phyloP scores from a whole-genome alignment of 306 rosid genomes.

The Geum urbanum region DNA sequence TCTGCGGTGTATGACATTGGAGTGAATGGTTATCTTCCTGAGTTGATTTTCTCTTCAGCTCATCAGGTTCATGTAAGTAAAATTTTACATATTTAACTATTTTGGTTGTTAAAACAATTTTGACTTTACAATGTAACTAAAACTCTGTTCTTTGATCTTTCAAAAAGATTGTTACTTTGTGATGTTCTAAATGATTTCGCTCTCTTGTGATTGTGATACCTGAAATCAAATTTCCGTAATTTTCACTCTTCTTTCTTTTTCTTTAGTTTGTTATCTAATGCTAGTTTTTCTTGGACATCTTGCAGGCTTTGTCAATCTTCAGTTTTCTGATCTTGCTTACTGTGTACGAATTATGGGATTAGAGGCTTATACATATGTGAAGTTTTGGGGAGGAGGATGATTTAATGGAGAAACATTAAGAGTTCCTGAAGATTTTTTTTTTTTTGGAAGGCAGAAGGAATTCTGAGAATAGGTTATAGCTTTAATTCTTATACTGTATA shows the following conservation, averaged over 20 bases:
- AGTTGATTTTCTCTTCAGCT: constrained; percentile 32
- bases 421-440: background rate
- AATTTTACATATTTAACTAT: too few relatives aligned
- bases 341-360: constrained; percentile 25
- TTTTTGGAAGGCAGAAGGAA: constrained; percentile 9
- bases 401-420: background rate
- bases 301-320: constrained; percentile 49
- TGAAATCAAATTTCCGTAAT: too few relatives aligned
- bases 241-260: too few relatives aligned
- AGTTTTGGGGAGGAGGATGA: background rate
- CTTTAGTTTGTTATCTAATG: too few relatives aligned
- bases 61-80: constrained; percentile 47
- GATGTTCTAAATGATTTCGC: too few relatives aligned
- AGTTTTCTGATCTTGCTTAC: constrained; percentile 31
- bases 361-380: constrained; percentile 20
- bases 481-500: constrained; percentile 10
- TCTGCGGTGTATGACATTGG: constrained; percentile 68
- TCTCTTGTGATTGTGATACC: too few relatives aligned
- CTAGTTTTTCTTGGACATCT: constrained; percentile 1
- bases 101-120: background rate
- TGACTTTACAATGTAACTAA: constrained; percentile 8
- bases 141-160: too few relatives aligned
- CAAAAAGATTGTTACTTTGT: too few relatives aligned
- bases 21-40: constrained; percentile 53
- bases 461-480: background rate